phyloP scores from a whole-genome alignment of 257 asterid genomes.

The Solanum rostratum region DNA sequence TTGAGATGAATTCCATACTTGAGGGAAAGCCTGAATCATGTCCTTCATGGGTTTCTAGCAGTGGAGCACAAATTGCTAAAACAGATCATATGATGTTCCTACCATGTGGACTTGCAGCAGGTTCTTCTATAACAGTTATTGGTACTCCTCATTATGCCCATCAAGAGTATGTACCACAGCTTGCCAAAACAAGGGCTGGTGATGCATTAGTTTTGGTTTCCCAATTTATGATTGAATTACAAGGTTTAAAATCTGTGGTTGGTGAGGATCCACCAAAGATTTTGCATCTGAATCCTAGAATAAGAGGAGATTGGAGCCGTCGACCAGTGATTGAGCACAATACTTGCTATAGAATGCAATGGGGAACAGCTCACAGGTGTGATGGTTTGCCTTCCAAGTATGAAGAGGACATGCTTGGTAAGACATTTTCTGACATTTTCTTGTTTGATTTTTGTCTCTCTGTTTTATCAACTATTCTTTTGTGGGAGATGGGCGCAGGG shows the following conservation, averaged over 20 bases:
- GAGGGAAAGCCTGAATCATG: conserved; percentile 94
- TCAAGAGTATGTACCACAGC: conserved; percentile 85
- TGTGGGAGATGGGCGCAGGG: background rate
- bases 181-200: conserved; percentile 37
- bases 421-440: background rate
- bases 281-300: conserved; percentile 88
- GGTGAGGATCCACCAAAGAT: conserved; percentile 99
- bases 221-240: conserved; percentile 86
- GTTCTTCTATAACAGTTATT: conserved; percentile 82
- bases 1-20: conserved; percentile 54
- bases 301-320: conserved; percentile 96
- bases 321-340: conserved; percentile 92
- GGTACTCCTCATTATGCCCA: conserved; percentile 89
- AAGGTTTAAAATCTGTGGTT: conserved; percentile 82
- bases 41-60: conserved; percentile 77
- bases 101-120: conserved; percentile 97
- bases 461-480: background rate
- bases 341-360: conserved; percentile 96
- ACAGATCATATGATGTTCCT: conserved; percentile 60
- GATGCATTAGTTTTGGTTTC: conserved; percentile 73
- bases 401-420: conserved; percentile 85
- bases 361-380: conserved; percentile 91
- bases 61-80: conserved; percentile 49
- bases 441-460: background rate
- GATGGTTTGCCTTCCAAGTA: conserved; percentile 72